phyloP scores from a whole-genome alignment of 306 rosid genomes.

The Fagus crenata region DNA sequence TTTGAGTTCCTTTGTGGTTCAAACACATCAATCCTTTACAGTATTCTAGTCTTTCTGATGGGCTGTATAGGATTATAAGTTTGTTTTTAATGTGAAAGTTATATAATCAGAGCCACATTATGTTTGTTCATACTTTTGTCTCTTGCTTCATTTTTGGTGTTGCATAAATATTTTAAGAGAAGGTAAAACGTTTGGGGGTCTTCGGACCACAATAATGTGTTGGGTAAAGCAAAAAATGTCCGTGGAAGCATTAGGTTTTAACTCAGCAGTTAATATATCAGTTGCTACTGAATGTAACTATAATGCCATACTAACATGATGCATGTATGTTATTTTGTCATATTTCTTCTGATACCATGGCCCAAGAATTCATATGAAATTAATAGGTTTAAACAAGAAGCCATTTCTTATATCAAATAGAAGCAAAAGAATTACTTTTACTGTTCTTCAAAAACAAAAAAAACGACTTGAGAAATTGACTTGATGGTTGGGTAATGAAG shows the following conservation, averaged over 20 bases:
- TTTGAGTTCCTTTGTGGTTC: not conserved
- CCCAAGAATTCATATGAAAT: not conserved
- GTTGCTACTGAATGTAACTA: not conserved
- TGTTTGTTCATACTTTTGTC: not conserved
- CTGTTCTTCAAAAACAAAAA: not conserved
- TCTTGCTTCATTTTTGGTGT: not conserved
- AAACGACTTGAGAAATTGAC: not conserved
- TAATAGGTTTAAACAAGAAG: not conserved
- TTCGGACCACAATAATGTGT: not conserved
- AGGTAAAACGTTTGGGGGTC: not conserved
- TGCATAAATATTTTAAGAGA: not conserved
- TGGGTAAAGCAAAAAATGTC: not conserved
- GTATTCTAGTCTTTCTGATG: not conserved
- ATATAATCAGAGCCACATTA: not conserved
- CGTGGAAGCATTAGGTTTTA: not conserved
- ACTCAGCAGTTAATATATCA: not conserved
- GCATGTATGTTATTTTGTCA: not conserved
- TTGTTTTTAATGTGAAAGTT: not conserved
- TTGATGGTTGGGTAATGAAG: not conserved
- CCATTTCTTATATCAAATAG: not conserved
- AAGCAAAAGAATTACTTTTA: not conserved
- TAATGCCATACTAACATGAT: not conserved
- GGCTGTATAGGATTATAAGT: not conserved
- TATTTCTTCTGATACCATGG: not conserved
- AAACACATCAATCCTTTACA: not conserved